phyloP scores from a whole-genome alignment of 306 rosid genomes.

The Crotalaria pallida region DNA sequence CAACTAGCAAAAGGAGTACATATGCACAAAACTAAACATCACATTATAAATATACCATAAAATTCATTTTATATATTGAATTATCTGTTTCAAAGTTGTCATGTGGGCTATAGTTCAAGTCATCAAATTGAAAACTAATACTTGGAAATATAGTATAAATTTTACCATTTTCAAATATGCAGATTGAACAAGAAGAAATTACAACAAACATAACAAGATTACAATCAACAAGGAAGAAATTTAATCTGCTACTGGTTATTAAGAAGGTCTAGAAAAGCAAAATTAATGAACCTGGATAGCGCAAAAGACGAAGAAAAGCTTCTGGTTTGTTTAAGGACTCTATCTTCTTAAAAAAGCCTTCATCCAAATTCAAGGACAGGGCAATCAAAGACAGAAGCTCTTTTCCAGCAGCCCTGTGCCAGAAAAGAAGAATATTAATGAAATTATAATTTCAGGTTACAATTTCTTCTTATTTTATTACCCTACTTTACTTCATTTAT shows the following conservation, averaged over 20 bases:
- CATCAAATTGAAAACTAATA: too few species aligned
- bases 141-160: too few species aligned
- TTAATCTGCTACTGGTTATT: background rate
- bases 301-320: constrained; percentile 70
- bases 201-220: background rate
- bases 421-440: constrained; percentile 14
- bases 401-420: constrained; percentile 53
- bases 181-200: too few species aligned
- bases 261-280: background rate
- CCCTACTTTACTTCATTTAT: too few species aligned
- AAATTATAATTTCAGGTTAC: too few species aligned
- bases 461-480: too few species aligned
- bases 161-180: too few species aligned
- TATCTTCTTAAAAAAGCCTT: constrained; percentile 57
- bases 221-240: background rate
- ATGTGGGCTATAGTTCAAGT: too few species aligned
- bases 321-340: constrained; percentile 44
- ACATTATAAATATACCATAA: too few species aligned
- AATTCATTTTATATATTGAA: background rate
- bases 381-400: constrained; percentile 54
- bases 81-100: background rate
- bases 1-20: background rate
- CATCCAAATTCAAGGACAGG: constrained; percentile 61
- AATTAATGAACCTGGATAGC: constrained; percentile 59
- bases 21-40: too few species aligned